phyloP scores from a whole-genome alignment of 2,329 filamentous ascomycete species.

The Dryadomyces sulphureus region DNA sequence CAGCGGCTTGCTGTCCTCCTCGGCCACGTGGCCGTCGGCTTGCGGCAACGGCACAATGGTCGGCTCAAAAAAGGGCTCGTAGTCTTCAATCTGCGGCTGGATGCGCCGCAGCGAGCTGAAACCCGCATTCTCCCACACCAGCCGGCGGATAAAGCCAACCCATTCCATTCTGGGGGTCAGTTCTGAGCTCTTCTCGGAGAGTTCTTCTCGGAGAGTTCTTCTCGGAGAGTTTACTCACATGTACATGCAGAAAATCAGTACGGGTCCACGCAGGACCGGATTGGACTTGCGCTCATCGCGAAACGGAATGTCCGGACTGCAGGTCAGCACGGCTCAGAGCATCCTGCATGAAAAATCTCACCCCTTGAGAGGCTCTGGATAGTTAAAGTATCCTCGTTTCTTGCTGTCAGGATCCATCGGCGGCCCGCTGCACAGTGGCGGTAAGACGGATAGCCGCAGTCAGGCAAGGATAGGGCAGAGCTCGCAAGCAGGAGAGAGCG shows the following conservation, averaged over 20 bases:
- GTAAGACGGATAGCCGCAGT: background rate
- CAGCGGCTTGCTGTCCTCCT: constrained; percentile 11
- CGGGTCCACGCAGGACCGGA: constrained; percentile 40
- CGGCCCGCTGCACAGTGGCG: too few species aligned
- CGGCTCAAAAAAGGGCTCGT: constrained; percentile 30
- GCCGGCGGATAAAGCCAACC: constrained; percentile 34
- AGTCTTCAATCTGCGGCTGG: constrained; percentile 33
- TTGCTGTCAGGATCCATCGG: constrained; percentile 10
- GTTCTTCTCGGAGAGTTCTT: background rate
- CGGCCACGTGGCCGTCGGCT: constrained; percentile 24
- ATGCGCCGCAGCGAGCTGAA: constrained; percentile 43
- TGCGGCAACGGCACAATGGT: constrained; percentile 25
- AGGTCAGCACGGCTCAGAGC: background rate
- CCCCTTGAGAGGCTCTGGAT: constrained; percentile 21
- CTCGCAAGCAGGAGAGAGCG: too few species aligned
- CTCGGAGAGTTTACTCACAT: constrained; percentile 27
- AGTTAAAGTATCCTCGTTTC: constrained; percentile 19
- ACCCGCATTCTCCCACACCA: constrained; percentile 49
- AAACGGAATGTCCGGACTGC: constrained; percentile 25
- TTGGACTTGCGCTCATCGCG: constrained; percentile 33
- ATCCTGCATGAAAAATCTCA: constrained; percentile 10
- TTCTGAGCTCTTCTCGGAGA: background rate
- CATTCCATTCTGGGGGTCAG: constrained; percentile 32
- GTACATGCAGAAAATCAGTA: constrained; percentile 36
- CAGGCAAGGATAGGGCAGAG: too few species aligned